Conservation (phyloP, 495 filamentous ascomycete species). For the Usnea hakonensis region DNA sequence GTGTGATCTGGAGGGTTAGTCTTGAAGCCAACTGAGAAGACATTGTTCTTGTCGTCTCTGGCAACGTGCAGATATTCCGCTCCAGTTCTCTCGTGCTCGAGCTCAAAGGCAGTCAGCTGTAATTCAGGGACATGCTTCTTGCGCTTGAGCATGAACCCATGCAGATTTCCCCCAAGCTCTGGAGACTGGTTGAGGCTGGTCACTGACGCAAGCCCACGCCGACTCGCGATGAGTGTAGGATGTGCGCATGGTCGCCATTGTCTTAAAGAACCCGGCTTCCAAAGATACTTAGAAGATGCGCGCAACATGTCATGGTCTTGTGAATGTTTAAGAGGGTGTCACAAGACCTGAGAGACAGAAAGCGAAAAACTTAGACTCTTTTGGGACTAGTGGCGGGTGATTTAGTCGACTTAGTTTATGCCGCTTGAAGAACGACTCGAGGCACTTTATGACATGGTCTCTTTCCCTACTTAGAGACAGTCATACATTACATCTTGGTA, state of each 20-base stretch:
- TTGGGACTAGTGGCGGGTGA: not conserved
- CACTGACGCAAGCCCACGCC: constrained; percentile 47
- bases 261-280: not conserved
- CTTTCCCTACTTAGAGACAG: not conserved
- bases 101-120: constrained; percentile 79
- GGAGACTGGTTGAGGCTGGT: constrained; percentile 66
- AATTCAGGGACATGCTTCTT: constrained; percentile 89
- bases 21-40: constrained; percentile 98
- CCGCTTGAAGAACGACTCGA: not conserved
- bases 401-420: too few relatives aligned
- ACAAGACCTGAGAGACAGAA: not conserved
- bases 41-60: constrained; percentile 94
- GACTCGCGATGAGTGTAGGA: not conserved
- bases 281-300: not conserved
- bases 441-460: not conserved
- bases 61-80: constrained; percentile 94
- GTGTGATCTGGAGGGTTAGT: constrained; percentile 96
- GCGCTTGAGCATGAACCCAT: constrained; percentile 86
- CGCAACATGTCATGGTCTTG: not conserved
- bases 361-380: not conserved
- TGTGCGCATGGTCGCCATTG: constrained; percentile 1
- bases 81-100: constrained; percentile 87
- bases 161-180: constrained; percentile 70
- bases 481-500: not conserved
- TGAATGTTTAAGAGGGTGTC: not conserved